Conservation (phyloP, 1,284 basidiomycete genomes). For the Moesziomyces parantarcticus region DNA sequence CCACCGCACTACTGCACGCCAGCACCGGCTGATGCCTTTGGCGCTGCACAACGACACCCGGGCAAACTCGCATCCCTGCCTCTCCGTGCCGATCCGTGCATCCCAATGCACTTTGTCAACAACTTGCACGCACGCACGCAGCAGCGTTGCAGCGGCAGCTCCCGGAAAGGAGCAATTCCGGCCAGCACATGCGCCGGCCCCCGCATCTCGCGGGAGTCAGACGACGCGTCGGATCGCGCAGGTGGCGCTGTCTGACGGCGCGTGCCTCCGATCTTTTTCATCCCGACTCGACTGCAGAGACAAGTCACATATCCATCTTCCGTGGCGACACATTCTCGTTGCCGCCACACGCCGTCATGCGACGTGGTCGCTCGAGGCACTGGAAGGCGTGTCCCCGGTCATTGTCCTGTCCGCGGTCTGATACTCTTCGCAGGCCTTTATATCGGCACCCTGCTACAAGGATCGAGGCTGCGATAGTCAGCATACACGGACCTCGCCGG, state of each 20-base stretch:
- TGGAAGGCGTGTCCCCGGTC: background rate
- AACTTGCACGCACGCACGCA: background rate
- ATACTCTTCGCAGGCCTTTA: no score
- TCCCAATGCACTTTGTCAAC: background rate
- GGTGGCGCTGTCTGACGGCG: background rate
- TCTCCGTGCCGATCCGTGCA: background rate
- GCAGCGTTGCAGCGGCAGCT: background rate
- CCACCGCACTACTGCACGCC: no score
- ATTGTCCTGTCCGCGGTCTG: background rate
- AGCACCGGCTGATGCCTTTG: background rate
- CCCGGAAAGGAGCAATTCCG: no score
- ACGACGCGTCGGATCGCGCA: background rate
- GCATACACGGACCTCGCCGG: background rate
- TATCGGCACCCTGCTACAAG: no score
- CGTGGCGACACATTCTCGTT: background rate
- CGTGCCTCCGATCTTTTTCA: background rate
- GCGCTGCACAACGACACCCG: background rate
- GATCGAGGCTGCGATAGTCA: no score
- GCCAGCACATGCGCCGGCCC: no score
- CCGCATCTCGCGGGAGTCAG: no score
- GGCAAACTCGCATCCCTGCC: background rate
- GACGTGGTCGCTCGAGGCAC: background rate
- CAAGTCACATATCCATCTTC: background rate
- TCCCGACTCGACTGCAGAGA: background rate
- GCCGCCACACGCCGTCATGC: background rate